phyloP scores from a whole-genome alignment of 2,329 filamentous ascomycete species.

The Botrytis medusae region DNA sequence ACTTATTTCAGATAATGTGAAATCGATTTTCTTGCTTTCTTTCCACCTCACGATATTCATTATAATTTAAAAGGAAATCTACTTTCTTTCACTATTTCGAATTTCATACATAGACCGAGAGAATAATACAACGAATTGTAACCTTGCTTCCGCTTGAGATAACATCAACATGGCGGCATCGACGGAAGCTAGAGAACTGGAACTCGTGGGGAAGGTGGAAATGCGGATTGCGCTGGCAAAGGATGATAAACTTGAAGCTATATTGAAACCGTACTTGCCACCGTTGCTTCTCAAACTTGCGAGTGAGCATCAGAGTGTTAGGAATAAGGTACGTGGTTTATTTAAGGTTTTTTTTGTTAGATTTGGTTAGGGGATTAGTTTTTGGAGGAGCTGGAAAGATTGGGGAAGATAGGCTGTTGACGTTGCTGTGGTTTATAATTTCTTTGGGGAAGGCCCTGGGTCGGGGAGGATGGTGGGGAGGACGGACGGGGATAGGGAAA shows the following conservation, averaged over 20 bases:
- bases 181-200: conserved; percentile 57
- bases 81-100: not conserved
- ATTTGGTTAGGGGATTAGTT: not conserved
- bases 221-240: conserved; percentile 72
- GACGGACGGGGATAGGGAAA: not conserved
- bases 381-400: not conserved
- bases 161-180: conserved; percentile 24
- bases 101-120: not conserved
- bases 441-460: not conserved
- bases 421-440: not conserved
- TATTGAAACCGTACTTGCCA: conserved; percentile 76
- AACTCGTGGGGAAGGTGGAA: conserved; percentile 79
- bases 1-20: not conserved
- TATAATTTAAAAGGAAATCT: not conserved
- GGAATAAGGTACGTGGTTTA: conserved; percentile 62
- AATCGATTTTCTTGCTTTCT: not conserved
- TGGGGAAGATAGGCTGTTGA: not conserved
- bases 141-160: not conserved
- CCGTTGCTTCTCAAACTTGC: conserved; percentile 83
- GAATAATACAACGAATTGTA: not conserved
- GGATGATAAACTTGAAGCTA: conserved; percentile 75
- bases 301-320: conserved; percentile 76
- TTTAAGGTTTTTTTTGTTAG: not conserved
- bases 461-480: not conserved
- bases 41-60: not conserved